A percentile compares a stretch with the other conserved stretches of the same genome.
These are phyloP conservation scores for Komagataella mondaviorum DNA, from an alignment of 805 yeast species.

Conservation along the genomic window DNA sequence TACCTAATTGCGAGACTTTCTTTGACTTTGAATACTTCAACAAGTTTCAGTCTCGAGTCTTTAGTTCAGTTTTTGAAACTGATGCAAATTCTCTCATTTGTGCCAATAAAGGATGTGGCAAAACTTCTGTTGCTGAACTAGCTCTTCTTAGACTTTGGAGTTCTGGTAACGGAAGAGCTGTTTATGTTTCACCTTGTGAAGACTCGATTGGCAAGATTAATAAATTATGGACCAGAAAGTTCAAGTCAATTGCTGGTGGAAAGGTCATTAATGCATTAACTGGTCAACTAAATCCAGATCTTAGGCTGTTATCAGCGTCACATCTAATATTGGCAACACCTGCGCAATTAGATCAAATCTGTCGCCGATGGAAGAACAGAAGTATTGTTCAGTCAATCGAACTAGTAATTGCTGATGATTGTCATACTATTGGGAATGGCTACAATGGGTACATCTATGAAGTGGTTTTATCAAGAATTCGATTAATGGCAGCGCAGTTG, in stretches of 20 bases:
- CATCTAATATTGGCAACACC: constrained; percentile 75
- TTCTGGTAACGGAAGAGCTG: constrained; percentile 51
- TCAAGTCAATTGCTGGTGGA: constrained; percentile 37
- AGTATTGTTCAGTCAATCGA: constrained; percentile 57
- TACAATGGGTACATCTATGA: constrained; percentile 55
- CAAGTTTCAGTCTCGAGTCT: constrained; percentile 60
- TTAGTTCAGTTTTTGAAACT: constrained; percentile 41
- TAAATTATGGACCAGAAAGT: constrained; percentile 39
- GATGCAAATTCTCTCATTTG: constrained; percentile 56
- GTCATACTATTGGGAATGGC: constrained; percentile 52
- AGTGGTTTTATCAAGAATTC: constrained; percentile 51
- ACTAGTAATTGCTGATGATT: constrained; percentile 59
- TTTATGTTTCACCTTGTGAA: constrained; percentile 58
- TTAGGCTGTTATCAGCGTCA: constrained; percentile 38
- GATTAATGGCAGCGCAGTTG: constrained; percentile 55
- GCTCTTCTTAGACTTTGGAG: constrained; percentile 66
- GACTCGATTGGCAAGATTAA: constrained; percentile 33
- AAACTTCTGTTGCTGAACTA: constrained; percentile 56
- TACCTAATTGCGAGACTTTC: constrained; percentile 29
- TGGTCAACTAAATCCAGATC: constrained; percentile 42
- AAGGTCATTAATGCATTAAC: constrained; percentile 43
- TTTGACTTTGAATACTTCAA: constrained; percentile 49
- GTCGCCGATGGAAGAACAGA: constrained; percentile 77
- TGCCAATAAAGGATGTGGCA: constrained; percentile 65
- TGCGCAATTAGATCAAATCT: constrained; percentile 53